Evolutionary conservation across 2,329 filamentous ascomycete species (phyloP), one percentile per base, ranked within the genome.

Genomic region (Fusarium sp.): DNA sequence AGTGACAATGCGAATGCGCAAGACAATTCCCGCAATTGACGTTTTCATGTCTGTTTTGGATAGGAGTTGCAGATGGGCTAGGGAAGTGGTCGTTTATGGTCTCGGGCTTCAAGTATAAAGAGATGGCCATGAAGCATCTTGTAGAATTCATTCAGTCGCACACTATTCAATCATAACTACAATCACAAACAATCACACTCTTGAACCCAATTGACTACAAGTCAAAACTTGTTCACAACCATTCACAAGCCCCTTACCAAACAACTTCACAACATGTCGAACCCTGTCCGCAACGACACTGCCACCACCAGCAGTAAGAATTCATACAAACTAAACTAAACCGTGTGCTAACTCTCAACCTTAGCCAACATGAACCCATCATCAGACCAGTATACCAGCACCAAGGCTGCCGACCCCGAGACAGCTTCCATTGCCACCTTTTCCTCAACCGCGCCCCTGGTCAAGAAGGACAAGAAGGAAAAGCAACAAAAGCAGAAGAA

Each of bases 341-440:
- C 4, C n/a, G 16, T 20, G 12, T 38, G 46, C 66, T 77, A 10
- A 77, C 22, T 20, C 27, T 3, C 12, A 5, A 57, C 6, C 27
- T 1, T 38, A 77, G 76, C 67, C 16, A 59, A 70, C n/a, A 62
- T 62, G 40, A 63, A 62, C 35, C 35, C 69, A 22, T 60, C 69
- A 11, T 46, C 61, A 20, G 35, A 66, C 56, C 46, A 72, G 46
- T 67, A 70, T 44, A 55, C 36, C 40, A 67, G 56, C 36, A 40
- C 64, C 27, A 75, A 70, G 24, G 35, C 63, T 46, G 57, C 35
- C 14, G 69, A 79, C 44, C 64, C 72, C 10, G 78, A 80, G 62
- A 78, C 75, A 20, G 75, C 75, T 22, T 80, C 78, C 14, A 64
- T 79, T 27, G 59, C 62, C 12, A 78, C 78, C 20, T 76, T 70